phyloP scores from a whole-genome alignment of 2,329 filamentous ascomycete genomes.

The Fusarium sp. region DNA sequence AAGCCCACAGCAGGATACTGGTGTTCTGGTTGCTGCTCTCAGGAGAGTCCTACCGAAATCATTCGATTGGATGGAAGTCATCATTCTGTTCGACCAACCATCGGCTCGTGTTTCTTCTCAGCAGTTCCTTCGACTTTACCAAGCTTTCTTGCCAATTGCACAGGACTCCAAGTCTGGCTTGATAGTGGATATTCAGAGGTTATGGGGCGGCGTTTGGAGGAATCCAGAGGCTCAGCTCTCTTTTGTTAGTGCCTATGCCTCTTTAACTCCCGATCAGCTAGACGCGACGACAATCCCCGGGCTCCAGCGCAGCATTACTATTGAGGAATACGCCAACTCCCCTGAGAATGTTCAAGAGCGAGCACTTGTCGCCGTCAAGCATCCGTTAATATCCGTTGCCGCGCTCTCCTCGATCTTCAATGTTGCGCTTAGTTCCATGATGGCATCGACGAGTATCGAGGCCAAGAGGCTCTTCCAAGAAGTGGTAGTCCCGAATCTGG shows the following conservation, averaged over 20 bases:
- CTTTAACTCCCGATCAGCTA: conserved; percentile 76
- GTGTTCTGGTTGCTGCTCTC: conserved; percentile 69
- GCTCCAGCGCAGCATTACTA: conserved; percentile 78
- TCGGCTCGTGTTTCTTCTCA: conserved; percentile 77
- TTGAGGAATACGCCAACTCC: conserved; percentile 64
- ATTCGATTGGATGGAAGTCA: conserved; percentile 76
- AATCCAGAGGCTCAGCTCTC: conserved; percentile 88
- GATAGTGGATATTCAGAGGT: conserved; percentile 74
- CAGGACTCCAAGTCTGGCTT: conserved; percentile 61
- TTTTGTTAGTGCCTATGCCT: conserved; percentile 90
- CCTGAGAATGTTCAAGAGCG: conserved; percentile 60
- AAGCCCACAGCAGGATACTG: conserved; percentile 62
- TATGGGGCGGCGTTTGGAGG: conserved; percentile 93
- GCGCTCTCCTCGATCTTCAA: conserved; percentile 78
- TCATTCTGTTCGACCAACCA: conserved; percentile 83
- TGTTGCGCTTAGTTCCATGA: conserved; percentile 68
- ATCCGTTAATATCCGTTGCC: conserved; percentile 87
- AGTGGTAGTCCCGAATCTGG: conserved; percentile 76
- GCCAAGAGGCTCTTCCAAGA: conserved; percentile 73
- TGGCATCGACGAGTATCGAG: conserved; percentile 69
- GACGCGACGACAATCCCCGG: conserved; percentile 87
- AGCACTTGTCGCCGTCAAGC: conserved; percentile 73
- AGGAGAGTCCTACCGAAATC: conserved; percentile 68
- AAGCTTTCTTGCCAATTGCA: conserved; percentile 79
- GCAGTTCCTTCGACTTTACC: conserved; percentile 85